Evolutionary conservation across 257 asterid genomes (phyloP).

Genomic region (Pogostemon cablin): DNA sequence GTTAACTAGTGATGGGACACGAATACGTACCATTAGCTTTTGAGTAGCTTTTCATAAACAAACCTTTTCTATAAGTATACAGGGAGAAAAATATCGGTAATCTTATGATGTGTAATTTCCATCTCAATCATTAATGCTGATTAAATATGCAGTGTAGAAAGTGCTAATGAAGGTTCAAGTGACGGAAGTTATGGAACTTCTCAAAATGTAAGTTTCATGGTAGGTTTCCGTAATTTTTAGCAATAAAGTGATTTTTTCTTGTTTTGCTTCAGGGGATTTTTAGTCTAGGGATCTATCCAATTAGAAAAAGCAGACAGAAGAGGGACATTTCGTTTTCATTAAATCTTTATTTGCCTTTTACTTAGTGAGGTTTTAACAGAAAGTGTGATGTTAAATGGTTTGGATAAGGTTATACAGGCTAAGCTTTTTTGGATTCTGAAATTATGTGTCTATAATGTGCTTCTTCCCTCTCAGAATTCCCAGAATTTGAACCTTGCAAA

Average conservation of each 20-base stretch:
- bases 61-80: neutral
- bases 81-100: neutral
- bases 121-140: slow-evolving; percentile 17
- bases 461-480: neutral
- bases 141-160: slow-evolving; percentile 72
- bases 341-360: slow-evolving; percentile 18
- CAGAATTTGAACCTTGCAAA: slow-evolving; percentile 5
- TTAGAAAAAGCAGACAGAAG: slow-evolving; percentile 4
- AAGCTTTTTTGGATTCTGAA: slow-evolving; percentile 13
- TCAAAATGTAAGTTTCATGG: slow-evolving; percentile 64
- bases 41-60: neutral
- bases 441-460: neutral
- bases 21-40: slow-evolving; percentile 7
- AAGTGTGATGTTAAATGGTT: slow-evolving; percentile 4
- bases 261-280: slow-evolving; percentile 13
- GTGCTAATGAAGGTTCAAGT: slow-evolving; percentile 86
- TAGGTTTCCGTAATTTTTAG: slow-evolving; percentile 20
- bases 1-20: slow-evolving; percentile 13
- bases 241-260: slow-evolving; percentile 1
- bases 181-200: slow-evolving; percentile 92
- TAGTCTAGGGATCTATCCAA: slow-evolving; percentile 19
- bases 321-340: slow-evolving; percentile 6
- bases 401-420: neutral
- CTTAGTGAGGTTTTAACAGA: slow-evolving; percentile 14
- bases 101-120: slow-evolving; percentile 21